A percentile compares a stretch with the other conserved stretches of the same genome.
phyloP scores from a whole-genome alignment of 306 rosid genomes.

The Cucumis melo region DNA sequence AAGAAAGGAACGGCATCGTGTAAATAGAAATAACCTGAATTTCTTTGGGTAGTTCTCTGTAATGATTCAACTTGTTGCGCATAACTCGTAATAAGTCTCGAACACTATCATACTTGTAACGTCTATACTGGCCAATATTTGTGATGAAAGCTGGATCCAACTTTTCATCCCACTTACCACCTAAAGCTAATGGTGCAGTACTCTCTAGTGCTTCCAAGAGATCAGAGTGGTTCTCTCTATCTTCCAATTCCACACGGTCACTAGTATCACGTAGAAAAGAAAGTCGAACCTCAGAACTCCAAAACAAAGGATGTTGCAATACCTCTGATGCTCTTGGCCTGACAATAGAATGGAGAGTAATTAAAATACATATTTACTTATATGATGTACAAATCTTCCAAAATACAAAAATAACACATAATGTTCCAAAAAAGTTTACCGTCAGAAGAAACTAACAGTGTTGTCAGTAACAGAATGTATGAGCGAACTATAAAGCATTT shows the following conservation, averaged over 20 bases:
- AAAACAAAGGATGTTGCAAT: conserved; percentile 70
- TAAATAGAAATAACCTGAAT: conserved; percentile 47
- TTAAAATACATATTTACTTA: not conserved
- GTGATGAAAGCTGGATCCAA: conserved; percentile 50
- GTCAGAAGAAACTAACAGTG: not conserved
- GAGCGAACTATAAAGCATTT: not conserved
- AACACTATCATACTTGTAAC: conserved; percentile 65
- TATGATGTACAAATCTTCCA: not conserved
- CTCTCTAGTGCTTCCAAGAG: conserved; percentile 46
- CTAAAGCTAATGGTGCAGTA: conserved; percentile 39
- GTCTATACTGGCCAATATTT: conserved; percentile 62
- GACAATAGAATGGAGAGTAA: conserved; percentile 5
- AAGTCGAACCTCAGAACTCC: conserved; percentile 64
- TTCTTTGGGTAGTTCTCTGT: conserved; percentile 61
- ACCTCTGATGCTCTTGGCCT: conserved; percentile 78
- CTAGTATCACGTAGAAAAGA: conserved; percentile 76
- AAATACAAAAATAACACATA: not conserved
- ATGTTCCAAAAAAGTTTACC: not conserved
- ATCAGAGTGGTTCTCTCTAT: conserved; percentile 34
- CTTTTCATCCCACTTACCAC: conserved; percentile 65
- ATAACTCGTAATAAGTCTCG: conserved; percentile 72
- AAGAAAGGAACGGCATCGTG: not conserved
- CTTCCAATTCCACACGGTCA: conserved; percentile 67
- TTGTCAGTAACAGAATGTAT: not conserved
- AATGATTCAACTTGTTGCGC: conserved; percentile 79